Evolutionary conservation across 805 yeast genomes (phyloP).

Genomic region (Candida adriatica): DNA sequence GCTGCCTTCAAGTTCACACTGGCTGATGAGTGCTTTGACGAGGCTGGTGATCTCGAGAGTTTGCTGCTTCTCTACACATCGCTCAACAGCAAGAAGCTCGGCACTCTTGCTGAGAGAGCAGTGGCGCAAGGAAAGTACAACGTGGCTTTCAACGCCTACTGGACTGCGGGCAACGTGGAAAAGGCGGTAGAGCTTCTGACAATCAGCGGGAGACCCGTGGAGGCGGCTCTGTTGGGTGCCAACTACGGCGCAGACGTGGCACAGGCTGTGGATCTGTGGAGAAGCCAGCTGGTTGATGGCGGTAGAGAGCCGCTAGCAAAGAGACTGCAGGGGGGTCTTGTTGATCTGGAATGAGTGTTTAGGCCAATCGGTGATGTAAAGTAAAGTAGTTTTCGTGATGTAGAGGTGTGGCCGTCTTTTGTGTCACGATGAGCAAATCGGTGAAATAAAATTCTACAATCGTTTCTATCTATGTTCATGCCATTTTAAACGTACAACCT

Average conservation of each 20-base stretch:
- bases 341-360: no score
- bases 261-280: slow-evolving; percentile 59
- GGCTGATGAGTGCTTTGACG: slow-evolving; percentile 73
- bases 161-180: slow-evolving; percentile 72
- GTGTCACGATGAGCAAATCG: no score
- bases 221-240: slow-evolving; percentile 75
- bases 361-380: no score
- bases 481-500: neutral
- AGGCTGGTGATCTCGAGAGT: slow-evolving; percentile 77
- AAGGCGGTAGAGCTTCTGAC: slow-evolving; percentile 60
- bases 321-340: slow-evolving; percentile 41
- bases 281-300: slow-evolving; percentile 39
- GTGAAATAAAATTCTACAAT: no score
- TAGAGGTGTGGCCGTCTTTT: no score
- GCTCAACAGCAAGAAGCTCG: slow-evolving; percentile 62
- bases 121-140: slow-evolving; percentile 74
- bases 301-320: slow-evolving; percentile 57
- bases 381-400: no score
- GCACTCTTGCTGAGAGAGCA: slow-evolving; percentile 59
- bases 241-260: slow-evolving; percentile 52
- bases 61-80: slow-evolving; percentile 78
- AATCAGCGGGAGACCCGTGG: slow-evolving; percentile 65
- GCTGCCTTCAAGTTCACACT: slow-evolving; percentile 69
- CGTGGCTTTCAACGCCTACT: slow-evolving; percentile 84
- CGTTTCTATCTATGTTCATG: no score